Percentiles rank a stretch among this genome's conserved stretches.
Evolutionary conservation across 2,329 filamentous ascomycete genomes (phyloP).

Genomic region (Bretziella fagacearum): DNA sequence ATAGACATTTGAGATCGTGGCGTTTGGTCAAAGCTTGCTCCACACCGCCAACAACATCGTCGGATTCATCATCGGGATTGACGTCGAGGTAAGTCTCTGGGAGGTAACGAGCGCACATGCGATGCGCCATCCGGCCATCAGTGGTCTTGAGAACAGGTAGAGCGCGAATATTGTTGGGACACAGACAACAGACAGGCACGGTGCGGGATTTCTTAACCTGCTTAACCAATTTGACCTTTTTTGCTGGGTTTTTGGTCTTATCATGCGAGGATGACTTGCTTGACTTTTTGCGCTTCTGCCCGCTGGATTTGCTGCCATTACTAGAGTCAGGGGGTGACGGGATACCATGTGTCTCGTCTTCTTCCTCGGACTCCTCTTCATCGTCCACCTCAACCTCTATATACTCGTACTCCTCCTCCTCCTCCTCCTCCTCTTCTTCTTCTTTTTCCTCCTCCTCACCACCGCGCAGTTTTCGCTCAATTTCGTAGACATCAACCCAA

Average conservation of each 20-base stretch:
- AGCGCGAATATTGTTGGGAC: conserved; percentile 73
- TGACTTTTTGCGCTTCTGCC: conserved; percentile 7
- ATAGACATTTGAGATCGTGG: conserved; percentile 82
- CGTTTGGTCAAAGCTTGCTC: conserved; percentile 72
- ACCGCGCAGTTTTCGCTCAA: conserved; percentile 82
- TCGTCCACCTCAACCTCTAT: conserved; percentile 56
- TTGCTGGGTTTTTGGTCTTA: conserved; percentile 26
- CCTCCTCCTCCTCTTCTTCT: conserved; percentile 64
- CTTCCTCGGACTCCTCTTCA: conserved; percentile 45
- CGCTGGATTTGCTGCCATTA: conserved; percentile 42
- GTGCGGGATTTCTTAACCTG: conserved; percentile 46
- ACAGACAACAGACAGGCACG: conserved; percentile 74
- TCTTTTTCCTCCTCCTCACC: conserved; percentile 57
- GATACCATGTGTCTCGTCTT: conserved; percentile 51
- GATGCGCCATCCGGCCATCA: conserved; percentile 72
- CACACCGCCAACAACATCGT: conserved; percentile 60
- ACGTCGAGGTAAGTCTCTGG: conserved; percentile 73
- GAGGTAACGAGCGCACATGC: conserved; percentile 76
- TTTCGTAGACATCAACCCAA: conserved; percentile 93
- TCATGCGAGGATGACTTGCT: conserved; percentile 22
- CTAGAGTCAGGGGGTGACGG: conserved; percentile 65
- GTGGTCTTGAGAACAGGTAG: conserved; percentile 76
- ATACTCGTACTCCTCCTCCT: conserved; percentile 59
- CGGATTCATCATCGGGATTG: conserved; percentile 39
- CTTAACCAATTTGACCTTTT: conserved; percentile 58